Conservation (phyloP, 169 alveolate species). For the Eimeria necatrix region DNA sequence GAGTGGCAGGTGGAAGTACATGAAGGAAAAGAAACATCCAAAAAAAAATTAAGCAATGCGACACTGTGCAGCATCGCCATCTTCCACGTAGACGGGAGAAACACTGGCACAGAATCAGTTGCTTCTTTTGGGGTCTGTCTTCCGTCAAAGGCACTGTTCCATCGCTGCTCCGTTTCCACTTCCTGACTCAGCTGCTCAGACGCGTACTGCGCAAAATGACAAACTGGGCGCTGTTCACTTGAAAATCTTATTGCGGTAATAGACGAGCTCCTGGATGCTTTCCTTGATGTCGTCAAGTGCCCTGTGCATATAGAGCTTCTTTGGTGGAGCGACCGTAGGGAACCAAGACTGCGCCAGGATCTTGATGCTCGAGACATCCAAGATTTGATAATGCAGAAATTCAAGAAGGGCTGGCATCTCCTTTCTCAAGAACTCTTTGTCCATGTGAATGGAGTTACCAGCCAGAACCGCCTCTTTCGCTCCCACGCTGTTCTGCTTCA, state of each 20-base stretch:
- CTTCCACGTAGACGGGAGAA: no score
- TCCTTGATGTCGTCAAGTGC: slow-evolving; percentile 91
- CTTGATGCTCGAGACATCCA: slow-evolving; percentile 90
- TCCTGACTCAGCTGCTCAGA: no score
- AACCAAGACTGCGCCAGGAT: slow-evolving; percentile 84
- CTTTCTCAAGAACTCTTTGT: slow-evolving; percentile 86
- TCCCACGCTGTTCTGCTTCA: slow-evolving; percentile 75
- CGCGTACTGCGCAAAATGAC: no score
- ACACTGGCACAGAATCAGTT: no score
- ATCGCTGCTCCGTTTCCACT: no score
- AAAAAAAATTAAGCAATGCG: no score
- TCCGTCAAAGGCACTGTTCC: no score
- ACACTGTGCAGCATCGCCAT: no score
- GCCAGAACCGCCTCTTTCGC: slow-evolving; percentile 82
- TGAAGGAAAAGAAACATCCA: no score
- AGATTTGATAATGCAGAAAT: slow-evolving; percentile 84
- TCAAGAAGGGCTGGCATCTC: slow-evolving; percentile 87
- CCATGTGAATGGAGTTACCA: slow-evolving; percentile 90
- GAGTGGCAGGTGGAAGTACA: no score
- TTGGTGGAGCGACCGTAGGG: slow-evolving; percentile 81
- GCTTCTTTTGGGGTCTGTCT: no score
- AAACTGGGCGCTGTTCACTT: neutral
- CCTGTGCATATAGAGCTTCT: slow-evolving; percentile 85
- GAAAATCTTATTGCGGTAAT: slow-evolving; percentile 78
- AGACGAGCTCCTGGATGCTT: slow-evolving; percentile 88